Evolutionary conservation across 345 rosid genomes (phyloP).

Genomic region (Rhizophora apiculata): DNA sequence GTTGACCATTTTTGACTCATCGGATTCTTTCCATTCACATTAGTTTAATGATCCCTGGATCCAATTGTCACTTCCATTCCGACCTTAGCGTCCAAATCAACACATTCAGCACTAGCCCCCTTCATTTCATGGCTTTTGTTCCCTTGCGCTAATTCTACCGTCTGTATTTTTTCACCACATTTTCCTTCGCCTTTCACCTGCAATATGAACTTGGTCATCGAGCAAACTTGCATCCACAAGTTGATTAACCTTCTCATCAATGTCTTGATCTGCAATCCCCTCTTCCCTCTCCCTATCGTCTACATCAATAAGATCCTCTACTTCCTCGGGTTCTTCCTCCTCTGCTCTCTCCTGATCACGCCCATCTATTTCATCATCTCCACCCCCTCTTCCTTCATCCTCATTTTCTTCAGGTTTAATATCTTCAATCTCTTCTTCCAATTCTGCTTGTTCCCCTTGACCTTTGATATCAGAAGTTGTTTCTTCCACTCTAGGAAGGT

Average conservation of each 20-base stretch:
- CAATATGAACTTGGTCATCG: slow-evolving; percentile 16
- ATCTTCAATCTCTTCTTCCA: slow-evolving; percentile 32
- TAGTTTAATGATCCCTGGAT: not conserved
- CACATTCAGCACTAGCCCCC: not conserved
- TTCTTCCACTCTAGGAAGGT: slow-evolving; percentile 21
- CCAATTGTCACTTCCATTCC: not conserved
- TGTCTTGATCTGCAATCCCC: slow-evolving; percentile 28
- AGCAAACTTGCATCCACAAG: slow-evolving; percentile 19
- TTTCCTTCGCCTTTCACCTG: slow-evolving; percentile 13
- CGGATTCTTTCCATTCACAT: not conserved
- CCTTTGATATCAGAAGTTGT: slow-evolving; percentile 3
- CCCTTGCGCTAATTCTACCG: not conserved
- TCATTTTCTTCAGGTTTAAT: slow-evolving; percentile 28
- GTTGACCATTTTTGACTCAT: not conserved
- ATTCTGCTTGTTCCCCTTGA: slow-evolving; percentile 21
- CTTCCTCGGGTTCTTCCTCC: slow-evolving; percentile 48
- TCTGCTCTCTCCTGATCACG: slow-evolving; percentile 43
- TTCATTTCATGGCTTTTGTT: not conserved
- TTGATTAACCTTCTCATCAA: slow-evolving; percentile 20
- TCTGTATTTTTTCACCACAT: not conserved
- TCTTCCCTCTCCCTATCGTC: slow-evolving; percentile 46
- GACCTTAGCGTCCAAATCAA: not conserved
- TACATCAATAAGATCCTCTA: slow-evolving; percentile 59
- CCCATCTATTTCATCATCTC: slow-evolving; percentile 49
- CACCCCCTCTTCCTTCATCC: slow-evolving; percentile 39